Evolutionary conservation across 83 land plant species (phyloP).

Genomic region (Thuja plicata): DNA sequence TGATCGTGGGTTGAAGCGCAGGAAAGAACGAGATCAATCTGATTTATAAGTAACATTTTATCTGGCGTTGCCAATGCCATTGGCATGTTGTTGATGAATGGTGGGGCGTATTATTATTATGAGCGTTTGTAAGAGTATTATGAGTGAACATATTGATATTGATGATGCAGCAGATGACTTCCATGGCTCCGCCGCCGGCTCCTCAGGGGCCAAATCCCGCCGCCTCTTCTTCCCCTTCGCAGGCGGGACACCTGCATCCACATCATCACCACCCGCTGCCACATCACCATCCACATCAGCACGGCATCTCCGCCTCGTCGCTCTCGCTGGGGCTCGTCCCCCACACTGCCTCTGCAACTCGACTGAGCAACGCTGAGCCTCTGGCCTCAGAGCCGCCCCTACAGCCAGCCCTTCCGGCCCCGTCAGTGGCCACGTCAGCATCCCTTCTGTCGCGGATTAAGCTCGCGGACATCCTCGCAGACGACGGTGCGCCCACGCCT

Average conservation of each 20-base stretch:
- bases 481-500: constrained; percentile 72
- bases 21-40: not conserved
- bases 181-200: constrained; percentile 17
- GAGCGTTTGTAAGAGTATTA: not conserved
- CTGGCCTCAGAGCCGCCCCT: not conserved
- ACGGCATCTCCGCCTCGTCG: constrained; percentile 22
- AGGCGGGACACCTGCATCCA: constrained; percentile 15
- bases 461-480: constrained; percentile 68
- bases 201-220: constrained; percentile 8
- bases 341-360: not conserved
- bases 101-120: not conserved
- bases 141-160: not conserved
- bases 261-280: constrained; percentile 34
- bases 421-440: constrained; percentile 1
- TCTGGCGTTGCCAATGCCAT: too few relatives aligned
- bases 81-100: not conserved
- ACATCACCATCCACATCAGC: constrained; percentile 19
- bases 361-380: not conserved
- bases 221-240: not conserved
- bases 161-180: constrained; percentile 19
- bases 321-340: constrained; percentile 19
- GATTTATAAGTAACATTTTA: not conserved
- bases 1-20: not conserved
- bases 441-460: constrained; percentile 47
- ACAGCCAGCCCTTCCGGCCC: not conserved